phyloP scores from a whole-genome alignment of 2,329 filamentous ascomycete genomes.

The Pseudogymnoascus destructans region DNA sequence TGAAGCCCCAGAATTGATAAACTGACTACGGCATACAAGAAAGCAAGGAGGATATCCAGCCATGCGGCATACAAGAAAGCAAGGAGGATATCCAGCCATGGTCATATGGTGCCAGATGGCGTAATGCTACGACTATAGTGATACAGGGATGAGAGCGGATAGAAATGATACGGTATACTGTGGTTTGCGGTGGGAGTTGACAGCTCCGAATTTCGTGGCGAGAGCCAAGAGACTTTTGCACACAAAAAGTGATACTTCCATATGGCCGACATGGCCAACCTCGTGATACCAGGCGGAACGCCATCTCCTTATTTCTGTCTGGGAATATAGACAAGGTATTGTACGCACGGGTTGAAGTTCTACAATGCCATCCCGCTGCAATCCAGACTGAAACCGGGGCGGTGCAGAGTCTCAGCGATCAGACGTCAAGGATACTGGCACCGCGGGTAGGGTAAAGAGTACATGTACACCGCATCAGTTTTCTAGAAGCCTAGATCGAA shows the following conservation, averaged over 20 bases:
- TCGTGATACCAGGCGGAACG: not conserved
- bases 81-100: not conserved
- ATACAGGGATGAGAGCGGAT: not conserved
- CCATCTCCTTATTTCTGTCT: not conserved
- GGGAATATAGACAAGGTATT: not conserved
- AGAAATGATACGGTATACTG: not conserved
- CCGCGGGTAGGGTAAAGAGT: not conserved
- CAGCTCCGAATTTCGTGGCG: not conserved
- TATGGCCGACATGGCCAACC: not conserved
- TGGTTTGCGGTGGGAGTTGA: not conserved
- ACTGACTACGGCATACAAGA: not conserved
- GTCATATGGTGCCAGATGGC: not conserved
- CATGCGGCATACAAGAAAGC: not conserved
- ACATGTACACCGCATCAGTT: not conserved
- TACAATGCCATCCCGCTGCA: not conserved
- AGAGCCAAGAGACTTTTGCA: not conserved
- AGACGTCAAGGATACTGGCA: not conserved
- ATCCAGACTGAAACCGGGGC: not conserved
- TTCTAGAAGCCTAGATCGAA: conserved; percentile 6
- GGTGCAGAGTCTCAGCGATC: not conserved
- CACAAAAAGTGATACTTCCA: not conserved
- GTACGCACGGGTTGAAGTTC: not conserved
- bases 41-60: not conserved
- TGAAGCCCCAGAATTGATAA: not conserved
- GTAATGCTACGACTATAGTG: not conserved